Base-by-base conservation (phyloP, 805 yeast species). In the Candida gorgasii region DNA sequence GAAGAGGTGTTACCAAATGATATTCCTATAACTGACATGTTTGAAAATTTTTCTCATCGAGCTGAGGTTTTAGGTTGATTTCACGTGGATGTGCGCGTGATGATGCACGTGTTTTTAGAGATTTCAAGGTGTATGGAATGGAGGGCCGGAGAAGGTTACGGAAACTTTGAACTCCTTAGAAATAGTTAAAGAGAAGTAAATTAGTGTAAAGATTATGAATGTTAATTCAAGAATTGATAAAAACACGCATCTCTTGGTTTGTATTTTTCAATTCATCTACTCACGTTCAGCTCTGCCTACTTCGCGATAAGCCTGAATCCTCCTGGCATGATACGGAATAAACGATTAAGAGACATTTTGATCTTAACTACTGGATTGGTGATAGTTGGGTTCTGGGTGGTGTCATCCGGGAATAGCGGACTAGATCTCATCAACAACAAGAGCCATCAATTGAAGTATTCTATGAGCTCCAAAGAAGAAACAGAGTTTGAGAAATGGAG, bases 1-100 rank as follows among this genome's bases (percentile, higher is more conserved):
- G 97, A 86, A 47, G 96, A 80, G 37, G 96, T 85, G 80, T 93
- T 93, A 66, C 99, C 99, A 66, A 93, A 92, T 32, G 97, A 83
- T 63, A 93, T 80, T 69, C 99, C 99, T 66, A 93, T 86, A 54
- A 89, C 86, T 26, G 48, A 43, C 49, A 45, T 47, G 35, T 17
- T 30, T 38, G 30, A 27, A 27, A 23, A 30, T 31, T 19, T 20
- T 19, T 33, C 36, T 19, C 36, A 33, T 31, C 18, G 17, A 17
- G 24, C 18, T 12, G 13, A 7, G 20, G 14, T 4, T 29, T 24
- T 24, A 24, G 24, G 6, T 22, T 7, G 28, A 24, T 12, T 12
- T 24, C 28, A 24, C 28, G 28, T 5, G 28, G 28, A 24, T 5
- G 4, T 5, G n/a, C 28, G 12, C 28, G 28, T 24, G 28, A 29